Base-by-base conservation (phyloP, 805 yeast genomes). In the Scheffersomyces ergatensis region DNA sequence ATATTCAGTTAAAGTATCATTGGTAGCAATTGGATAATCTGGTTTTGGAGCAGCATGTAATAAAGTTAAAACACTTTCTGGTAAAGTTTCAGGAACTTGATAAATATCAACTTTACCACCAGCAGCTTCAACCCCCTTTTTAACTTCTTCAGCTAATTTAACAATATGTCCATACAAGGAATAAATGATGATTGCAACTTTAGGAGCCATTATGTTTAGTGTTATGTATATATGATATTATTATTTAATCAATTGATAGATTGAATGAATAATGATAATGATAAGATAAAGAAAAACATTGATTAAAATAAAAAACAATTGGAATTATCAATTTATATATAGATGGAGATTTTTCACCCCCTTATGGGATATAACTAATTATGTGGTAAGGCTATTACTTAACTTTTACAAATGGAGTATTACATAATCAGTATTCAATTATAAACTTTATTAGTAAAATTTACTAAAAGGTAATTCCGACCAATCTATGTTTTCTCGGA, bases 131-230 rank as follows among this genome's bases (percentile, higher is more conserved):
- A 87, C 70, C 52, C 96, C 96, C 48, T 72, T 70, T 58, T 81
- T 74, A 49, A 79, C 78, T 29, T 80, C 74, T 60, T 78, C 76
- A 34, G 96, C 93, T 55, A 89, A 57, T 25, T 70, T 62, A 45
- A 76, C 77, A 49, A 87, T 67, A 65, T 89, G 97, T 46, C 88
- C 89, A 68, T 84, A 88, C 33, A 82, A 70, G 19, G 96, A 83
- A 74, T 88, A 89, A 42, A 63, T 65, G 53, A 69, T 61, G 38
- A 69, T 67, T 38, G 75, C 75, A 44, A 66, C 58, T 52, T 57
- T 65, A 40, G 63, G 67, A 37, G 68, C 66, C 63, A 60, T 58
- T 50, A 33, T 53, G 41, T 20, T 27, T 38, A 16, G n/a, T n/a
- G n/a, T 11, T 23, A 8, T 23, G 11, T 26, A 12, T 11, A 11